Evolutionary conservation across 495 filamentous ascomycete genomes (phyloP).

Genomic region (Cercophora sp.): DNA sequence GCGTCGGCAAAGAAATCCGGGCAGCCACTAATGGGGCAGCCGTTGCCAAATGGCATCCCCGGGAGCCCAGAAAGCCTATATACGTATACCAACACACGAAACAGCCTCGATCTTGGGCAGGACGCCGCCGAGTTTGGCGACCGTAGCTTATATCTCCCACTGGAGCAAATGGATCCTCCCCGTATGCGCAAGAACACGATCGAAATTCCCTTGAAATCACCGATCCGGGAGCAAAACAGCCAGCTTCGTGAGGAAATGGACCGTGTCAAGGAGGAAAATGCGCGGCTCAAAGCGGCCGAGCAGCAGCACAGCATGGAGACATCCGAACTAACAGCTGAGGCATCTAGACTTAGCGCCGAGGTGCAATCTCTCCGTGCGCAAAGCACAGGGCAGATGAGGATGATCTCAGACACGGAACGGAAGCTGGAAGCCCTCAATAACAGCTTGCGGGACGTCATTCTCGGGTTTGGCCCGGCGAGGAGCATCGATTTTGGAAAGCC

Average conservation of each 20-base stretch:
- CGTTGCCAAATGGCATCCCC: slow-evolving; percentile 50
- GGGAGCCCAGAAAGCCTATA: slow-evolving; percentile 67
- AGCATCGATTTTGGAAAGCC: slow-evolving; percentile 33
- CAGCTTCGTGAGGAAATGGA: slow-evolving; percentile 38
- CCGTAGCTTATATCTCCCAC: slow-evolving; percentile 68
- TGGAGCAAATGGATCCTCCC: slow-evolving; percentile 57
- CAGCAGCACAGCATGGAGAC: slow-evolving; percentile 35
- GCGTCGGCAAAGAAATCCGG: slow-evolving; percentile 38
- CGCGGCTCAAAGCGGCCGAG: slow-evolving; percentile 9
- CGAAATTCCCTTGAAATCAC: slow-evolving; percentile 44
- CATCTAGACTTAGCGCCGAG: slow-evolving; percentile 15
- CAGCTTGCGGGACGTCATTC: slow-evolving; percentile 62
- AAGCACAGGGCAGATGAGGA: slow-evolving; percentile 28
- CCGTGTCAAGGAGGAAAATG: slow-evolving; percentile 30
- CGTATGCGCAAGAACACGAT: slow-evolving; percentile 34
- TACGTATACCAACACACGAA: slow-evolving; percentile 52
- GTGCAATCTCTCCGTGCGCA: slow-evolving; percentile 15
- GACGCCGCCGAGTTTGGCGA: slow-evolving; percentile 69
- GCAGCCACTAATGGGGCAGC: slow-evolving; percentile 22
- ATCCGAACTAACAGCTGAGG: slow-evolving; percentile 23
- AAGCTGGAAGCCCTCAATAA: slow-evolving; percentile 70
- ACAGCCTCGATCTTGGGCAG: slow-evolving; percentile 43
- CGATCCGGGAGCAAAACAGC: slow-evolving; percentile 40
- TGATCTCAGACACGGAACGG: slow-evolving; percentile 59
- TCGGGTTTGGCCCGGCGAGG: slow-evolving; percentile 53